These are phyloP conservation scores for Yamadazyma mexicana DNA, from an alignment of 1,139 yeast genomes.

Conservation along the genomic window DNA sequence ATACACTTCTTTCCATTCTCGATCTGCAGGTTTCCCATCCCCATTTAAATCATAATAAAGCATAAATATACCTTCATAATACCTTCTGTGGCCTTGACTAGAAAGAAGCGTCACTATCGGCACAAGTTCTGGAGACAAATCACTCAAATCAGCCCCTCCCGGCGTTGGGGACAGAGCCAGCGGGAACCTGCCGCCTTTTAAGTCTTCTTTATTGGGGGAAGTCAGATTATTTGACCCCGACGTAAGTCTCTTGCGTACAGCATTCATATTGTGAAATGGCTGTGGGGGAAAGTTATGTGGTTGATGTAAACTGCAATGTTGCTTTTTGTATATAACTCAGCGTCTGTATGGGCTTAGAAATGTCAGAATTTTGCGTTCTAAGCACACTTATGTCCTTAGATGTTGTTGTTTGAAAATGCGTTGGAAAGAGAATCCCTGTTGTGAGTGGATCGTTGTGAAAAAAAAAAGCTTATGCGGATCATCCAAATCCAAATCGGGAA, in stretches of 20 bases:
- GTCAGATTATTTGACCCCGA: conserved; percentile 15
- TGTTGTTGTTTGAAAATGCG: too few species aligned
- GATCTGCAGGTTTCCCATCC: conserved; percentile 81
- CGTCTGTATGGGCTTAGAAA: too few species aligned
- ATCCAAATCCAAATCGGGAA: conserved; percentile 2
- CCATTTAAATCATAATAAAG: conserved; percentile 69
- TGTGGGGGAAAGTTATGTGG: not conserved
- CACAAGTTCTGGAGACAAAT: conserved; percentile 63
- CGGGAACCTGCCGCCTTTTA: conserved; percentile 5
- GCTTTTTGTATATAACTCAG: too few species aligned
- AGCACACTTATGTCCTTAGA: too few species aligned
- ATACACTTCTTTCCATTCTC: conserved; percentile 90
- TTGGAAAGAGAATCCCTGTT: not conserved
- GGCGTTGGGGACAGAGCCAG: conserved; percentile 3
- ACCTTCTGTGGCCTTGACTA: conserved; percentile 72
- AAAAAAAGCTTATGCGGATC: conserved; percentile 1
- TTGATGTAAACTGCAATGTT: too few species aligned
- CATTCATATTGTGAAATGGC: conserved; percentile 15
- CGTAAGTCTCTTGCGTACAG: conserved; percentile 22
- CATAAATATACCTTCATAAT: conserved; percentile 74
- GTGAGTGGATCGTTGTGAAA: not conserved
- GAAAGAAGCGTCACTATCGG: conserved; percentile 74
- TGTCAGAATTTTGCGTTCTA: too few species aligned
- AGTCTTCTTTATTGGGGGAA: conserved; percentile 16
- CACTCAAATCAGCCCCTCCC: conserved; percentile 19